These are phyloP conservation scores for Cryphonectria carpinicola DNA, from an alignment of 2,329 filamentous ascomycete species.

Conservation along the genomic window DNA sequence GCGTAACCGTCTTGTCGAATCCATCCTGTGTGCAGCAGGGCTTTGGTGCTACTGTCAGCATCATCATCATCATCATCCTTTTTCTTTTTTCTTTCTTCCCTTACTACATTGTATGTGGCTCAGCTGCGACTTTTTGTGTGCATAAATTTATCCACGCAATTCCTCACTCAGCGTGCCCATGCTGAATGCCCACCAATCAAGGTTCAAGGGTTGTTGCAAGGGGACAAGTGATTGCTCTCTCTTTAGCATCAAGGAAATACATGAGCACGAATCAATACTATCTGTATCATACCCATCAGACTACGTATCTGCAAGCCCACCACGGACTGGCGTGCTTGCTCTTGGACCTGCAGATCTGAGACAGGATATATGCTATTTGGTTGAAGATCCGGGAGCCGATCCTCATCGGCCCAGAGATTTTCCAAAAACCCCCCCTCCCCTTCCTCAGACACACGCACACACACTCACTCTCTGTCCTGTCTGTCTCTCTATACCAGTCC, in stretches of 20 bases:
- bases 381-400: conserved; percentile 1
- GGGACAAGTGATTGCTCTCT: neutral
- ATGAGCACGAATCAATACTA: neutral
- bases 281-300: neutral
- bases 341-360: neutral
- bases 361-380: neutral
- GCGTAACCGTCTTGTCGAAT: neutral
- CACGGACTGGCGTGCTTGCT: neutral
- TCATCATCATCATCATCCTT: neutral
- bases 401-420: neutral
- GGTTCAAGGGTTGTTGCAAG: neutral
- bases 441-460: neutral
- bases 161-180: neutral
- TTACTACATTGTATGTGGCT: neutral
- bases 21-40: neutral
- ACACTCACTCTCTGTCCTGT: neutral
- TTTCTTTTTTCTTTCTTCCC: neutral
- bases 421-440: neutral
- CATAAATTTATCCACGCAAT: neutral
- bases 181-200: neutral
- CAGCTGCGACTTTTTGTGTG: neutral
- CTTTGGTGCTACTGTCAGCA: neutral
- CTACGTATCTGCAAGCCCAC: neutral
- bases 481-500: neutral
- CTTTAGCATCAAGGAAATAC: neutral